Base-by-base conservation (phyloP, 2,329 filamentous ascomycete genomes). In the Rhinocladiella mackenziei region DNA sequence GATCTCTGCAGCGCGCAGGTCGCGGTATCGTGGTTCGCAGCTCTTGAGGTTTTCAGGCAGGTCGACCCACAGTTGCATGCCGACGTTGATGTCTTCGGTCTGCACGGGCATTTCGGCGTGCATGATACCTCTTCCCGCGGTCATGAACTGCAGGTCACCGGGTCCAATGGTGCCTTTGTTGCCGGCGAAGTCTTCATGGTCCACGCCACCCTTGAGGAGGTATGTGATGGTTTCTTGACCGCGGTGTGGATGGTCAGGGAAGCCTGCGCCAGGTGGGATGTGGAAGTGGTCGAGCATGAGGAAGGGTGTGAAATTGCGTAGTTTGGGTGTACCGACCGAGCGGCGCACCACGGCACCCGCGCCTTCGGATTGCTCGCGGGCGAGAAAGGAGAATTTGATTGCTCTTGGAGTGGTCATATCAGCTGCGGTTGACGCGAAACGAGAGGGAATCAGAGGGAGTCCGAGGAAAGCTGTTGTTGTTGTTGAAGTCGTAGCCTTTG, bases 71-170 rank as follows among this genome's bases (percentile, higher is more conserved):
- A 97, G 75, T 71, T 97, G 92, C 69, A 97, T 78, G 23, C 91
- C 91, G 41, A 94, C 76, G 64, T 89, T 95, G 38, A 86, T 86
- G 62, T 92, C 86, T 1, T 74, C 64, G 62, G 88, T 87, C 60
- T 86, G 80, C 42, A 79, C 77, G 7, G 91, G 91, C 89, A 97
- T 96, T 68, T 97, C 91, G 26, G 89, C 87, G 66, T 97, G 92
- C 65, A 96, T 85, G 58, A 97, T 94, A 30, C 91, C 91, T 14
- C 77, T 74, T 3, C 91, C 91, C 1, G 91, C 91, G 0, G 91
- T 96, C 92, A 97, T 97, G 74, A 97, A 97, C 63, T 97, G 91
- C 35, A 97, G 70, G 62, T 96, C 91, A n/a, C 91, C 91, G 0
- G 84, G 69, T 49, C 83, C 76, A 56, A 97, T 87, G 3, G 85